A percentile compares a stretch with the other conserved stretches of the same genome.
Conservation (phyloP, 2,329 filamentous ascomycete genomes). For the Calonectria ilicicola region DNA sequence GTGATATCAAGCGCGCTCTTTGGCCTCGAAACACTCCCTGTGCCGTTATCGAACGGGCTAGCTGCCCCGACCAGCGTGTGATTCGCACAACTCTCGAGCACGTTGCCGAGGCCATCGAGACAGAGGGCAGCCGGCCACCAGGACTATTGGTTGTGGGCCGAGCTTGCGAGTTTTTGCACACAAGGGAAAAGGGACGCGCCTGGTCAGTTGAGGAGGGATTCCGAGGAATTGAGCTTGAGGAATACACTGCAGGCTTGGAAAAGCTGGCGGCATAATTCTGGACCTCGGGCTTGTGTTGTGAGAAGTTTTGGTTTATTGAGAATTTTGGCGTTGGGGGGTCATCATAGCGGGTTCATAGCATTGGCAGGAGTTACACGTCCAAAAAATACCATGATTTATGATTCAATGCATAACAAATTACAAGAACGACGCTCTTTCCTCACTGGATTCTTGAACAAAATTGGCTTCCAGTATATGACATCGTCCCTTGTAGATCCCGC, state of each 20-base stretch:
- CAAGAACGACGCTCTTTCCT: background rate
- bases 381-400: slow-evolving; percentile 13
- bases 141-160: slow-evolving; percentile 87
- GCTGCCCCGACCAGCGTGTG: slow-evolving; percentile 92
- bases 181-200: slow-evolving; percentile 66
- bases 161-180: slow-evolving; percentile 83
- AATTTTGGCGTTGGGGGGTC: background rate
- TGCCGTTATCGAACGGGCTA: slow-evolving; percentile 92
- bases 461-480: slow-evolving; percentile 3
- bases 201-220: slow-evolving; percentile 95
- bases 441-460: background rate
- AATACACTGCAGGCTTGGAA: slow-evolving; percentile 37
- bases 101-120: slow-evolving; percentile 86
- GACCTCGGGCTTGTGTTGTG: background rate
- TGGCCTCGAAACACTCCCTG: slow-evolving; percentile 88
- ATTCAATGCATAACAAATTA: too few species aligned
- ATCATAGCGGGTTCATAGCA: slow-evolving; percentile 26
- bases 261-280: slow-evolving; percentile 33
- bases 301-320: background rate
- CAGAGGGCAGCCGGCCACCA: slow-evolving; percentile 89
- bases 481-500: background rate
- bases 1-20: slow-evolving; percentile 49
- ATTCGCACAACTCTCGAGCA: slow-evolving; percentile 86
- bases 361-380: slow-evolving; percentile 31
- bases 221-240: slow-evolving; percentile 71